Base-by-base conservation (phyloP, 2,329 filamentous ascomycete species). In the Penicillium sp. region DNA sequence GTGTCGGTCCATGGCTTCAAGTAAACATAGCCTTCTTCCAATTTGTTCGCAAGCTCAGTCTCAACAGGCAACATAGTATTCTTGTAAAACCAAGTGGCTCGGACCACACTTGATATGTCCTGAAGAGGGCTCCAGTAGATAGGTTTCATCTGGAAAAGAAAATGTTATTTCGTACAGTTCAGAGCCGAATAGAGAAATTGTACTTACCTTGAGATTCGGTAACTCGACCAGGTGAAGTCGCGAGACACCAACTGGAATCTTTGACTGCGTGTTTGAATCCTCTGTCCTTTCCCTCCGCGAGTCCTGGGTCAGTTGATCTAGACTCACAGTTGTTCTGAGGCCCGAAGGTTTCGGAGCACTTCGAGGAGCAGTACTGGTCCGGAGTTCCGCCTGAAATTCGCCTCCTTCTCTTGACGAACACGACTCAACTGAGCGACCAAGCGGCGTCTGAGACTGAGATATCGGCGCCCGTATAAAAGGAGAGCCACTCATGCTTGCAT, bases 91-190 rank as follows among this genome's bases (percentile, higher is more conserved):
- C 94, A 99, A 0, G 93, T 97, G 1, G 89, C 92, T 62, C 94
- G 83, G 55, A 89, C 82, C 2, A 97, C 92, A 35, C 86, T 81
- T 7, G 90, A 88, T 32, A 95, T 84, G 68, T 97, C 94, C 66
- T 96, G 92, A 32, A 97, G 83, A 8, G 94, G 93, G 18, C 89
- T 92, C 94, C 94, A 99, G 71, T 99, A 99, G 57, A 97, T 97
- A 0, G 94, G 94, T 72, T 92, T 90, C 92, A 99, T 96, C 67
- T 90, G 82, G 1, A n/a, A 10, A 20, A 13, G 26, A 43, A 10
- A 7, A 4, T 1, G 50, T 66, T 49, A 65, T 49, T 44, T 8
- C 24, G 24, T 26, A 39, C 1, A n/a, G 45, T 13, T 1, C 7
- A 22, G 8, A 45, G 24, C 8, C 14, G 24, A 16, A 16, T 5